Evolutionary conservation across 2,329 filamentous ascomycete genomes (phyloP), one percentile per base, ranked within the genome.

Genomic region (Chlorencoelia australis): DNA sequence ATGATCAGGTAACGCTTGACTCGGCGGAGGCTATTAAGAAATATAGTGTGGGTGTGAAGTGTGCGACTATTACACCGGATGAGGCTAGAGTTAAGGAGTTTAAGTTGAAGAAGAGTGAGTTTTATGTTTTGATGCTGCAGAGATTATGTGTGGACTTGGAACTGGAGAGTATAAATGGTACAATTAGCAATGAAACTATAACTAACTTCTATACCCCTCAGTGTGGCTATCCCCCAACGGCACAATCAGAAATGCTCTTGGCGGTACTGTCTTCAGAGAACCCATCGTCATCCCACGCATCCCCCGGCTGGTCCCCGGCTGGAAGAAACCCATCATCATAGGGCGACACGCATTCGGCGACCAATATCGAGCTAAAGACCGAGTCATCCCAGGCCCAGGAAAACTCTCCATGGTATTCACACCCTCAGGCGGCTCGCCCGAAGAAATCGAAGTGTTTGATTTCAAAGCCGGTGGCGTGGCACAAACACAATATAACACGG

Each of bases 151-250:
- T 28, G 25, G 22, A 33, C 14, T 9, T n/a, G 3, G 14, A 18
- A 19, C 13, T 13, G 11, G 15, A 14, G 20, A 17, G 33, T 19
- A 16, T 31, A 15, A 7, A 30, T 21, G 18, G 47, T 52, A 46
- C 43, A 30, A 25, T 9, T 16, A 17, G 10, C 34, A 17, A 14
- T 9, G 5, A 11, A 24, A n/a, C n/a, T n/a, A 9, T 5, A 18
- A n/a, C 33, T 36, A 35, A 49, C 35, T 33, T 20, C 13, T 14
- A 45, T 37, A 46, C n/a, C n/a, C n/a, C n/a, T n/a, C 51, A 88
- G 82, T 96, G 91, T 98, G 91, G 91, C 74, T 96, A 41, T 94
- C 86, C 39, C 91, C 91, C 57, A 98, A 98, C 63, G 91, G 91
- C 59, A 98, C 77, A 43, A 82, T 82, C 65, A 72, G 77, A 52